Conservation (phyloP, 1,284 basidiomycete species). For the Moesziomyces sp. region DNA sequence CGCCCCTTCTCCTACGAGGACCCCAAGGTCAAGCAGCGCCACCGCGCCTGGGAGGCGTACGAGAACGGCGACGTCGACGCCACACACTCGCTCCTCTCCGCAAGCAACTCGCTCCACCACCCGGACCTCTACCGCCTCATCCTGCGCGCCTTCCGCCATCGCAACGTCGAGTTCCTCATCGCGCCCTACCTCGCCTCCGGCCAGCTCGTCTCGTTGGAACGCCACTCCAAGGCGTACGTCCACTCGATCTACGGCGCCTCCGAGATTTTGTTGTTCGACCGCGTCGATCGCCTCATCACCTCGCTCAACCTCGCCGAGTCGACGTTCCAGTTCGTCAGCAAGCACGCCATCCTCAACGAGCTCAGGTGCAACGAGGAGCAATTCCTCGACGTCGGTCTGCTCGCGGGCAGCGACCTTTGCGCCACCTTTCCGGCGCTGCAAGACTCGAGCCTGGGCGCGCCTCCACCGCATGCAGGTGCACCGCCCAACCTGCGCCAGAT, state of each 20-base stretch:
- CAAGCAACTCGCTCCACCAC: conserved; percentile 73
- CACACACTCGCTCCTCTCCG: conserved; percentile 83
- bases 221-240: conserved; percentile 91
- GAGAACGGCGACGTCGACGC: conserved; percentile 75
- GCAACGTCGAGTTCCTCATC: conserved; percentile 94
- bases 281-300: conserved; percentile 93
- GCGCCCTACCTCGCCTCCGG: conserved; percentile 94
- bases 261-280: conserved; percentile 85
- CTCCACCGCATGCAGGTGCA: conserved; percentile 35
- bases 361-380: conserved; percentile 85
- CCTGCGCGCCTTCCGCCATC: conserved; percentile 89
- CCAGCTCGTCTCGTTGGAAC: conserved; percentile 90
- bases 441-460: conserved; percentile 71
- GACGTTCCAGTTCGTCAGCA: conserved; percentile 84
- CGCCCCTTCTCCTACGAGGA: conserved; percentile 64
- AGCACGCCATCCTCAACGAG: conserved; percentile 80
- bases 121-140: conserved; percentile 91
- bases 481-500: conserved; percentile 61
- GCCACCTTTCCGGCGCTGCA: conserved; percentile 80
- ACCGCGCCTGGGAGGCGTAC: conserved; percentile 64
- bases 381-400: conserved; percentile 91
- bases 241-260: conserved; percentile 92
- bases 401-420: conserved; percentile 88
- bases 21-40: conserved; percentile 54
- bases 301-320: conserved; percentile 70